Conservation (phyloP, 495 filamentous ascomycete genomes). For the Pyrenula aspistea region DNA sequence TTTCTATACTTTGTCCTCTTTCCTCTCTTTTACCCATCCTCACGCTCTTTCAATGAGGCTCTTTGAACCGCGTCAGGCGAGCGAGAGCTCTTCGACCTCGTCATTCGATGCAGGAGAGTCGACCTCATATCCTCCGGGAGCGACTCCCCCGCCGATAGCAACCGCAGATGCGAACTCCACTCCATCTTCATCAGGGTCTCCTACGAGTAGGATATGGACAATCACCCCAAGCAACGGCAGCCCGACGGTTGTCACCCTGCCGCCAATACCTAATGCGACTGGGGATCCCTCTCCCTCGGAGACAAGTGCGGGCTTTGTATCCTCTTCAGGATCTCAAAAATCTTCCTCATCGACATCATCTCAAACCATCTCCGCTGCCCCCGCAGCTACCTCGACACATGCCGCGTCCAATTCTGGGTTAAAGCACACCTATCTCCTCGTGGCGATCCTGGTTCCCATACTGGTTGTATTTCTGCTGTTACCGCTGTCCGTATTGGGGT, state of each 20-base stretch:
- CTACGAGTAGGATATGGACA: background rate
- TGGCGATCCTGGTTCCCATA: background rate
- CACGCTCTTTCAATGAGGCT: background rate
- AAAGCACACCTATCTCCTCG: background rate
- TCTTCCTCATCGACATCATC: background rate
- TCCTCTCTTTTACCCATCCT: background rate
- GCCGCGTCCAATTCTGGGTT: background rate
- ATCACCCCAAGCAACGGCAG: background rate
- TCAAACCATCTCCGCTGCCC: background rate
- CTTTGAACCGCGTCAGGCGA: background rate
- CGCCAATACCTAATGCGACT: background rate
- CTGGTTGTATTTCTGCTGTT: background rate
- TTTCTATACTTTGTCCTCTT: background rate
- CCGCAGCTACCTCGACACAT: background rate
- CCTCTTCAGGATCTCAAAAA: background rate
- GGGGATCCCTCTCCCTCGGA: background rate
- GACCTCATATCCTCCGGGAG: background rate
- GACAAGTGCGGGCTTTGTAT: background rate
- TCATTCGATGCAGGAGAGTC: background rate
- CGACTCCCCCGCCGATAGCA: background rate
- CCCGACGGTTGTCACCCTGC: background rate
- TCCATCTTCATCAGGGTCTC: background rate
- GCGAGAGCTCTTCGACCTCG: background rate
- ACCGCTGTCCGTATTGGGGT: background rate
- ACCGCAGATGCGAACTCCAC: background rate